Evolutionary conservation across 2,329 filamentous ascomycete species (phyloP).

Genomic region (Bisporella sp.): DNA sequence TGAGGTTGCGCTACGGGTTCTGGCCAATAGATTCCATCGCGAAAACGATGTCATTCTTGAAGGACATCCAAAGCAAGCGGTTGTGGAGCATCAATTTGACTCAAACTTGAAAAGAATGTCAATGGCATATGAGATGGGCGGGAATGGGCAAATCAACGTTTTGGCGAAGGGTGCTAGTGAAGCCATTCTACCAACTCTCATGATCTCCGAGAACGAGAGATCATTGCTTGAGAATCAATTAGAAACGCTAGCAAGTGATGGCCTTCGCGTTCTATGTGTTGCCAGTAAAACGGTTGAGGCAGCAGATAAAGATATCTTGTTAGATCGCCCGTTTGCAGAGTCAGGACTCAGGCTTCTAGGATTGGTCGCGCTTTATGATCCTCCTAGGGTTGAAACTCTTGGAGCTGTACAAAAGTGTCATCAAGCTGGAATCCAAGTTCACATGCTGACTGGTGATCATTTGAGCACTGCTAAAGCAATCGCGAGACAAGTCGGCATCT

Average conservation of each 20-base stretch:
- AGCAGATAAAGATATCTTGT: not conserved
- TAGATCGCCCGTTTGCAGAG: conserved; percentile 32
- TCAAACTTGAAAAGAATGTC: conserved; percentile 41
- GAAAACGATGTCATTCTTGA: not conserved
- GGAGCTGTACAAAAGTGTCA: conserved; percentile 53
- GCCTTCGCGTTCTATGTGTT: not conserved
- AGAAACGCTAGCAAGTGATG: not conserved
- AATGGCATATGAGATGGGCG: conserved; percentile 5
- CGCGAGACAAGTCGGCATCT: conserved; percentile 57
- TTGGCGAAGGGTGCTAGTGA: not conserved
- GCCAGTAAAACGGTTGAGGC: not conserved
- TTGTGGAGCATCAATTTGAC: conserved; percentile 15
- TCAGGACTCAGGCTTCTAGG: conserved; percentile 56
- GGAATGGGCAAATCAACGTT: not conserved
- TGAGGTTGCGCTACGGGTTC: not conserved
- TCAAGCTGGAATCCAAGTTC: conserved; percentile 55
- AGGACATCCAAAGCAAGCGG: not conserved
- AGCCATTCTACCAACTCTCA: not conserved
- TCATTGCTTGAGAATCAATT: not conserved
- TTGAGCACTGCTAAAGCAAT: conserved; percentile 61
- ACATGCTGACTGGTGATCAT: conserved; percentile 66
- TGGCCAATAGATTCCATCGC: not conserved
- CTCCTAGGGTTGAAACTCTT: conserved; percentile 60
- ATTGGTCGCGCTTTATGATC: conserved; percentile 66
- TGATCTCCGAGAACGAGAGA: not conserved